Conservation (phyloP, 1,284 basidiomycete genomes). For the Tilletia setariae region DNA sequence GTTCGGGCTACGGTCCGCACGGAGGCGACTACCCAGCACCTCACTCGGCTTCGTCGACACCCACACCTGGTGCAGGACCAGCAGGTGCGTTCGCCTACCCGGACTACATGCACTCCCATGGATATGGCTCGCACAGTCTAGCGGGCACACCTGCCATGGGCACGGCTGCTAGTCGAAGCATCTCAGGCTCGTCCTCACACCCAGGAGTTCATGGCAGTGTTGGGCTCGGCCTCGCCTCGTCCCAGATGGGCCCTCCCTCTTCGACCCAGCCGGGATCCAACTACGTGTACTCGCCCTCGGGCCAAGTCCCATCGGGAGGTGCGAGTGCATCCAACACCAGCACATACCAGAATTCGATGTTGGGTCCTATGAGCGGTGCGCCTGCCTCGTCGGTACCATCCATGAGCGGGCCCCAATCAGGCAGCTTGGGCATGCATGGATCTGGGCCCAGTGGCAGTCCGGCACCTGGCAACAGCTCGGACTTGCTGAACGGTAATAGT, state of each 20-base stretch:
- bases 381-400: not conserved
- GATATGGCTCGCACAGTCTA: not conserved
- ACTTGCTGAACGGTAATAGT: not conserved
- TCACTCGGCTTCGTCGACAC: not conserved
- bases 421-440: no score
- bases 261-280: constrained; percentile 1
- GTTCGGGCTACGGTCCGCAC: not conserved
- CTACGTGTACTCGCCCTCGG: constrained; percentile 14
- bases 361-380: no score
- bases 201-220: not conserved
- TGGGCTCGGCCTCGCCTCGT: constrained; percentile 4
- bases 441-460: no score
- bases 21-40: not conserved
- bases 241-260: not conserved
- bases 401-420: no score
- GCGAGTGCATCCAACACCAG: not conserved
- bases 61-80: not conserved
- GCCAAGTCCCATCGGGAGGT: not conserved
- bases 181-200: not conserved
- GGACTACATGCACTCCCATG: constrained; percentile 8
- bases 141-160: constrained; percentile 6
- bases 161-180: not conserved
- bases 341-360: not conserved
- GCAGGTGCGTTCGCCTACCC: not conserved
- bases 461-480: not conserved